These are phyloP conservation scores for Ailanthus altissimus DNA, from an alignment of 345 rosid species.

Conservation along the genomic window DNA sequence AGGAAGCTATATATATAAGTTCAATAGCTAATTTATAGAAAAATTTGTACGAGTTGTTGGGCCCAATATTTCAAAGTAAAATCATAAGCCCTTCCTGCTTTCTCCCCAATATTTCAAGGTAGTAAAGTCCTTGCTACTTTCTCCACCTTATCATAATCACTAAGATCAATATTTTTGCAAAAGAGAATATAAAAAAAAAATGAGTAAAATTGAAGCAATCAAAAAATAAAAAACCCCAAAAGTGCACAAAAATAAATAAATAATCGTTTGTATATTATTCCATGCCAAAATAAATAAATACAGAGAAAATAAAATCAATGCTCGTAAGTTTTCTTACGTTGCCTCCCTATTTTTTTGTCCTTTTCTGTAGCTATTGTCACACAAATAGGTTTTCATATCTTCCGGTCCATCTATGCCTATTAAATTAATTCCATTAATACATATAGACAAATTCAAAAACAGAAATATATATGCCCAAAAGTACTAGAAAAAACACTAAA, in stretches of 20 bases:
- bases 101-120: no score
- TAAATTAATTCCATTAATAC: not conserved
- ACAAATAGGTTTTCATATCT: constrained; percentile 94
- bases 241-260: constrained; percentile 25
- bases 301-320: not conserved
- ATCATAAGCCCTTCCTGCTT: constrained; percentile 89
- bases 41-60: constrained; percentile 83
- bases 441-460: not conserved
- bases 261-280: constrained; percentile 38
- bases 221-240: constrained; percentile 17
- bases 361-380: constrained; percentile 91
- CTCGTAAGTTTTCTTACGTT: constrained; percentile 47
- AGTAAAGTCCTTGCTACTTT: no score
- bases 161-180: constrained; percentile 28
- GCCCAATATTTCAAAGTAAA: constrained; percentile 93
- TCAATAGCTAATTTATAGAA: constrained; percentile 47
- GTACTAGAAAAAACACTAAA: not conserved
- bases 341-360: constrained; percentile 88
- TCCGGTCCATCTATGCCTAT: constrained; percentile 95
- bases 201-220: constrained; percentile 25
- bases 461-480: not conserved
- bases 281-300: not conserved
- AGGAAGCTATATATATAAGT: not conserved
- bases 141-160: constrained; percentile 88
- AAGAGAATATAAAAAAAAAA: constrained; percentile 17